phyloP scores from a whole-genome alignment of 305 asterid species.

The Solanum aculeatissimum region DNA sequence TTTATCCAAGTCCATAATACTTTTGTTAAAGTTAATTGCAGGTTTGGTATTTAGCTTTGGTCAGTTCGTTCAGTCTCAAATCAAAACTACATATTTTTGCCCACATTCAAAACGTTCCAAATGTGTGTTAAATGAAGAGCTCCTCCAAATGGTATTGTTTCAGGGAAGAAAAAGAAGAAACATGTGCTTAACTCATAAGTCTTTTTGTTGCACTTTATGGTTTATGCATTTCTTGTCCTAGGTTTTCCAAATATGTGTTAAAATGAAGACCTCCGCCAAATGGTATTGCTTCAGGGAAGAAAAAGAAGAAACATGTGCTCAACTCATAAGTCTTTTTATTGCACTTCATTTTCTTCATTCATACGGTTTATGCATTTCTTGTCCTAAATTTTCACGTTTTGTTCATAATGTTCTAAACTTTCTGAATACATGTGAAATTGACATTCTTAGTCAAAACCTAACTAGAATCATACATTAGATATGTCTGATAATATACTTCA shows the following conservation, averaged over 20 bases:
- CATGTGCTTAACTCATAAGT: neutral
- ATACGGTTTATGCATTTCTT: neutral
- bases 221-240: neutral
- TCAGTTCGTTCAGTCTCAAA: neutral
- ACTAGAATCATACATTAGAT: neutral
- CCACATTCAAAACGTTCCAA: neutral
- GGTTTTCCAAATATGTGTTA: neutral
- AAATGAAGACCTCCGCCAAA: neutral
- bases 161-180: neutral
- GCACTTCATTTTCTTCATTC: neutral
- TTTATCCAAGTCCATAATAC: neutral
- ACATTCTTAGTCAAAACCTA: neutral
- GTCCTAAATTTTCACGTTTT: neutral
- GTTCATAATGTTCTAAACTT: neutral
- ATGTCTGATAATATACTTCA: neutral
- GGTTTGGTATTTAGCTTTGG: neutral
- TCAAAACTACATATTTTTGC: neutral
- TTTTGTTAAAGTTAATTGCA: neutral
- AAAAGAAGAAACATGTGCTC: neutral
- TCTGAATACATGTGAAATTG: neutral
- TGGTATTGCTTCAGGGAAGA: neutral
- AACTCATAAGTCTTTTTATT: neutral
- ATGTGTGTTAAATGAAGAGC: neutral
- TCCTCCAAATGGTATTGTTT: neutral
- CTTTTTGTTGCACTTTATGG: neutral